Base-by-base conservation (phyloP, 202 grass and related monocot genomes). In the Brachypodium distachyon region DNA sequence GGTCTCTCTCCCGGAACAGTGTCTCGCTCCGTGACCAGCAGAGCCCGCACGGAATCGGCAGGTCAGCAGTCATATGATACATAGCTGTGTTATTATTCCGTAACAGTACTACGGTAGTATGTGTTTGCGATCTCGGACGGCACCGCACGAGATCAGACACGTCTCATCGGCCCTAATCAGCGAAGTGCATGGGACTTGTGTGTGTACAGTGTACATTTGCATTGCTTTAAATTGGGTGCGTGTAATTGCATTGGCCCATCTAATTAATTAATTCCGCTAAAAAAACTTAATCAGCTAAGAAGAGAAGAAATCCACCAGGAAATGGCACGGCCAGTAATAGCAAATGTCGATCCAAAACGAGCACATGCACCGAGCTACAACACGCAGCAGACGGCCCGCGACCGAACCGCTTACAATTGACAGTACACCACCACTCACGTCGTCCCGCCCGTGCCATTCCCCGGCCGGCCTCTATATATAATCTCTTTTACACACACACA, bases 401-500 rank as follows among this genome's bases (percentile, higher is more conserved):
- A 38, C 61, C 37, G 34, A 7, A 11, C 28, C 44, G 21, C 36
- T 54, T 22, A n/a, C 3, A 2, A 50, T 7, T 16, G 69, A 7
- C 53, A 21, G 31, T 31, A 12, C 22, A 19, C 1, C 61, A 23
- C 7, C 60, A 40, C 18, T n/a, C n/a, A 63, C 36, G 19, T 6
- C 60, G 36, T 19, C 9, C 12, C 60, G 36, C n/a, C 9, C 12
- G 14, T 7, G 2, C 19, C 25, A 41, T 7, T 29, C 27, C 64
- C 41, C 8, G 64, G n/a, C n/a, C n/a, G n/a, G n/a, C n/a, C n/a
- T n/a, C 41, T 79, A 39, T 73, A 79, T 65, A 64, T 69, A 47
- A 7, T 0, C 66, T n/a, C n/a, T n/a, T n/a, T n/a, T n/a, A 43
- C 40, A 27, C 49, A 1, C 26, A 3, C 10, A 26, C 51, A 41